These are phyloP conservation scores for Biscogniauxia marginata DNA, from an alignment of 2,329 filamentous ascomycete genomes.

Conservation along the genomic window DNA sequence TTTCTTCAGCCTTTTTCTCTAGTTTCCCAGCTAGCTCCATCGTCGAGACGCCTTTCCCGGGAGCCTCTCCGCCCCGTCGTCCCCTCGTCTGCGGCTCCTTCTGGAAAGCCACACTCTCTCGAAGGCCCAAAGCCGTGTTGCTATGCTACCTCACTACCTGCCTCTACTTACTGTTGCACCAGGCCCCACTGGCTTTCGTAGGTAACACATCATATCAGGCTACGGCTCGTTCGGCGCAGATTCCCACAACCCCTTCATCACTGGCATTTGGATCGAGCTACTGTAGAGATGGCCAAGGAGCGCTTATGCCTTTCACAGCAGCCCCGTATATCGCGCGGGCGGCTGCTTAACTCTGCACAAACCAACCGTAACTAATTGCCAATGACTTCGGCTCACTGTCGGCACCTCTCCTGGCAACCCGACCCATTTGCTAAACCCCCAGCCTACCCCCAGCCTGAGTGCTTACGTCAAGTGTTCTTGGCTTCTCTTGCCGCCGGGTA, in stretches of 20 bases:
- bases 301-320: slow-evolving; percentile 13
- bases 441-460: background rate
- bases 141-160: slow-evolving; percentile 17
- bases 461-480: background rate
- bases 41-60: slow-evolving; percentile 10
- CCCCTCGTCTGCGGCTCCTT: slow-evolving; percentile 21
- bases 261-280: slow-evolving; percentile 20
- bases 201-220: slow-evolving; percentile 44
- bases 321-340: slow-evolving; percentile 12
- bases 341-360: slow-evolving; percentile 8
- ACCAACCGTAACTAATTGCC: slow-evolving; percentile 2
- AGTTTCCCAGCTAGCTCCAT: slow-evolving; percentile 5
- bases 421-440: background rate
- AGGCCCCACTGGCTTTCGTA: slow-evolving; percentile 30
- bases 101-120: slow-evolving; percentile 11
- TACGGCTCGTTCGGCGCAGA: slow-evolving; percentile 47
- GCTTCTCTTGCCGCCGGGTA: background rate
- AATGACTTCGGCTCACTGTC: background rate
- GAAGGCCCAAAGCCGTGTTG: slow-evolving; percentile 10
- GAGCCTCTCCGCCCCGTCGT: slow-evolving; percentile 13
- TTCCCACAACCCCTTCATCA: slow-evolving; percentile 35
- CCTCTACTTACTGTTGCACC: slow-evolving; percentile 30
- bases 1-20: background rate
- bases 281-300: slow-evolving; percentile 4
- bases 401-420: slow-evolving; percentile 2